phyloP scores from a whole-genome alignment of 257 asterid genomes.

The Jacaranda copaia region DNA sequence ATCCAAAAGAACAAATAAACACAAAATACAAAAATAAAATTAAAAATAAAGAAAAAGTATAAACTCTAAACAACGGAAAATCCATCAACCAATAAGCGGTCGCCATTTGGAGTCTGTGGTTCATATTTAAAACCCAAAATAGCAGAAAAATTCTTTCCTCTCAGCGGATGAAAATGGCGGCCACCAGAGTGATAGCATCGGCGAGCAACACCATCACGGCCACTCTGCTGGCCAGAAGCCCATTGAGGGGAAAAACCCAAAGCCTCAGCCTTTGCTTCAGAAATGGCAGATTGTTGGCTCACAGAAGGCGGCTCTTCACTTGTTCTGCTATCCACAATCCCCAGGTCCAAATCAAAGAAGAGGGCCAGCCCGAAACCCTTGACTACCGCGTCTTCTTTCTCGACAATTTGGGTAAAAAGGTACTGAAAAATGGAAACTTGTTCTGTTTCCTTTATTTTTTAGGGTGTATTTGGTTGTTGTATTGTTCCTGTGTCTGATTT shows the following conservation, averaged over 20 bases:
- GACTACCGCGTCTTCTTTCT: constrained; percentile 71
- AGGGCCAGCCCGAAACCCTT: constrained; percentile 76
- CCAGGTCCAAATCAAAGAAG: constrained; percentile 59
- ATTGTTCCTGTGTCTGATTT: not conserved
- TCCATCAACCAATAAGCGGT: not conserved
- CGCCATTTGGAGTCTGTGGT: not conserved
- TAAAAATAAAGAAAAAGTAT: not conserved
- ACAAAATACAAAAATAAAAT: no score
- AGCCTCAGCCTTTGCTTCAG: constrained; percentile 42
- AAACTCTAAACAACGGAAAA: not conserved
- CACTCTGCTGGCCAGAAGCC: constrained; percentile 45
- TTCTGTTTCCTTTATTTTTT: not conserved
- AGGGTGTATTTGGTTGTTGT: not conserved
- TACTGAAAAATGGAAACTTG: not conserved
- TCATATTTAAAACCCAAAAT: not conserved
- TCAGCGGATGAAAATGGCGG: constrained; percentile 53
- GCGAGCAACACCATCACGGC: constrained; percentile 50
- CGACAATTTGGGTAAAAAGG: constrained; percentile 77
- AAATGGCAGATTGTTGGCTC: constrained; percentile 35
- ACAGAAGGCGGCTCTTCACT: constrained; percentile 59
- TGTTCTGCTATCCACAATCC: constrained; percentile 73
- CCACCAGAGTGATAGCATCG: constrained; percentile 56
- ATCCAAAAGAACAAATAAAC: no score
- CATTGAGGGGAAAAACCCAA: constrained; percentile 42
- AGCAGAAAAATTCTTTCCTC: not conserved